phyloP scores from a whole-genome alignment of 1,284 basidiomycete genomes.

The Papiliotrema nemorosa region DNA sequence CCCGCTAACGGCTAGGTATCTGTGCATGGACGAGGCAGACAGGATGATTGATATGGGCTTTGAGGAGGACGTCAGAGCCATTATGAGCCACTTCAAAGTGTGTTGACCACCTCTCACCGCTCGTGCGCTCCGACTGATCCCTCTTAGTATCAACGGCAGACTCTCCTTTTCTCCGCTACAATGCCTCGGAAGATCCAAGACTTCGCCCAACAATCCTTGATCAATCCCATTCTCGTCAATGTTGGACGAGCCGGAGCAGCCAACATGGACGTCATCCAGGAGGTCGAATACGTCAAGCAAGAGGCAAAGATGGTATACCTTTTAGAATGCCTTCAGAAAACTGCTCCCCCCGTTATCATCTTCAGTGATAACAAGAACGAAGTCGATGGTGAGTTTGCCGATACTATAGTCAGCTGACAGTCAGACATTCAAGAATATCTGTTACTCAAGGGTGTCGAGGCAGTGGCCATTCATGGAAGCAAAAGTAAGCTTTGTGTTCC shows the following conservation, averaged over 20 bases:
- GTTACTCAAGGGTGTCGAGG: conserved; percentile 93
- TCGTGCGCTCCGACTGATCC: not conserved
- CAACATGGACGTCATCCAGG: conserved; percentile 92
- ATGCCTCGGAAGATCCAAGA: conserved; percentile 99
- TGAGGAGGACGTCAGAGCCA: conserved; percentile 96
- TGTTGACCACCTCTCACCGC: conserved; percentile 1
- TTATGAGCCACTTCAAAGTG: conserved; percentile 97
- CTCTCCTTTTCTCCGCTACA: conserved; percentile 93
- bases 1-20: conserved; percentile 54
- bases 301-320: conserved; percentile 99
- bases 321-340: conserved; percentile 96
- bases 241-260: conserved; percentile 97
- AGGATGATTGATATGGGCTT: conserved; percentile 99
- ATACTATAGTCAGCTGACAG: not conserved
- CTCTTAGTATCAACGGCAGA: conserved; percentile 84
- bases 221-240: conserved; percentile 90
- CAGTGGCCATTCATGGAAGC: conserved; percentile 96
- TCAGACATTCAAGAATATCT: conserved; percentile 97
- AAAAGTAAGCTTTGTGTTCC: conserved; percentile 64
- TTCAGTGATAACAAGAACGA: conserved; percentile 99
- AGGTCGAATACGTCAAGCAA: conserved; percentile 98
- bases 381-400: conserved; percentile 70
- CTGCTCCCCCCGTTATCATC: conserved; percentile 94
- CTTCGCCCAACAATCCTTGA: conserved; percentile 92
- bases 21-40: conserved; percentile 99